Conservation (phyloP, 1,284 basidiomycete genomes). For the Ustilago sp. region DNA sequence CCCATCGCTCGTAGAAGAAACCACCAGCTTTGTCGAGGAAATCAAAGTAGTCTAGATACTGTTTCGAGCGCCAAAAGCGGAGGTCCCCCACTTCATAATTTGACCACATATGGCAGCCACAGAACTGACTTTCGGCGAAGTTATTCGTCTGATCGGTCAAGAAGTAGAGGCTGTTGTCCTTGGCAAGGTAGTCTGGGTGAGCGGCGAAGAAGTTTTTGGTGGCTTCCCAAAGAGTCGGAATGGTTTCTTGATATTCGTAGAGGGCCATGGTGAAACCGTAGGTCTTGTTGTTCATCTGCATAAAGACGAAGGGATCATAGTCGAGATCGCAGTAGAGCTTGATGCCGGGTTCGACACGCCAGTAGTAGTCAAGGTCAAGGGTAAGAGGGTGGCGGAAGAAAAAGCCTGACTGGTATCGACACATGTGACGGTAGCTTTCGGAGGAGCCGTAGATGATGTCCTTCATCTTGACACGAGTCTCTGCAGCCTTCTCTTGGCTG, state of each 20-base stretch:
- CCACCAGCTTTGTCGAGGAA: slow-evolving; percentile 83
- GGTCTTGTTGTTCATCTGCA: slow-evolving; percentile 81
- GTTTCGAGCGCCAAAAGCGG: slow-evolving; percentile 82
- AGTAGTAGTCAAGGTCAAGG: slow-evolving; percentile 88
- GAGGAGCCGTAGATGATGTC: slow-evolving; percentile 85
- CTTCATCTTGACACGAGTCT: slow-evolving; percentile 78
- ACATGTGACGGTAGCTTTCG: slow-evolving; percentile 75
- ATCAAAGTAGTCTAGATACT: slow-evolving; percentile 83
- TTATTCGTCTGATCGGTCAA: slow-evolving; percentile 79
- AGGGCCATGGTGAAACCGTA: slow-evolving; percentile 83
- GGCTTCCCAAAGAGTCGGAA: slow-evolving; percentile 80
- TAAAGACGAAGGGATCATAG: slow-evolving; percentile 87
- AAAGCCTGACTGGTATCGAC: slow-evolving; percentile 93
- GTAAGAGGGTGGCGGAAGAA: slow-evolving; percentile 71
- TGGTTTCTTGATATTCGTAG: slow-evolving; percentile 81
- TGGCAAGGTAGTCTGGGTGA: slow-evolving; percentile 78
- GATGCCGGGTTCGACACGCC: slow-evolving; percentile 84
- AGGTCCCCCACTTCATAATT: slow-evolving; percentile 77
- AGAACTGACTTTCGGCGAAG: slow-evolving; percentile 72
- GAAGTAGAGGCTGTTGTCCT: slow-evolving; percentile 80
- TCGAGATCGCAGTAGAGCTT: slow-evolving; percentile 82
- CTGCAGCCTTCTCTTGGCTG: slow-evolving; percentile 75
- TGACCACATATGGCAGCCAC: slow-evolving; percentile 81
- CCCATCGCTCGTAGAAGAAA: slow-evolving; percentile 76
- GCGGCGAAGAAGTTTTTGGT: slow-evolving; percentile 78